phyloP scores from a whole-genome alignment of 1,284 basidiomycete genomes.

The Xerocomus amazonicus region DNA sequence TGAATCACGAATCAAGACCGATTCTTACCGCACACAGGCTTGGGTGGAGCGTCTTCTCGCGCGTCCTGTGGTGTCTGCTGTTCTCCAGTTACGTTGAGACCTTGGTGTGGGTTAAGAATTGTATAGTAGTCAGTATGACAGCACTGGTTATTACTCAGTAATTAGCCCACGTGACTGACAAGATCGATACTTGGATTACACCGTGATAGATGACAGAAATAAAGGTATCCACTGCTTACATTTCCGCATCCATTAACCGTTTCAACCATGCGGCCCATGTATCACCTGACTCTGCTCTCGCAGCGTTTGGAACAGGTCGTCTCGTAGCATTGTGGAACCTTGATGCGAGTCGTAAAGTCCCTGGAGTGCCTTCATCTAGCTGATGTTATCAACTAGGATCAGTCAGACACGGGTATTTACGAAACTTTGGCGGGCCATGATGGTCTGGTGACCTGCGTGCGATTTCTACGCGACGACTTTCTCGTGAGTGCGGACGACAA shows the following conservation, averaged over 20 bases:
- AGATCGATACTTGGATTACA: background rate
- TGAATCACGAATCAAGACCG: background rate
- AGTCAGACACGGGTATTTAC: slow-evolving; percentile 51
- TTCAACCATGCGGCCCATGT: slow-evolving; percentile 63
- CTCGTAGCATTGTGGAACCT: slow-evolving; percentile 79
- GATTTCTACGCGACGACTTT: slow-evolving; percentile 48
- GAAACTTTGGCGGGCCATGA: slow-evolving; percentile 74
- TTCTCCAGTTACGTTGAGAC: slow-evolving; percentile 16
- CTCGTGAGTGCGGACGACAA: slow-evolving; percentile 74
- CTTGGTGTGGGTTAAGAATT: background rate
- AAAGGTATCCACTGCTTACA: slow-evolving; percentile 49
- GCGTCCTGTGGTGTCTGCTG: slow-evolving; percentile 25
- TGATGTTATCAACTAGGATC: slow-evolving; percentile 38
- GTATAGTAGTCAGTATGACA: too few relatives aligned
- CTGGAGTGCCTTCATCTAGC: background rate
- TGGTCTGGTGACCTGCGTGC: slow-evolving; percentile 73
- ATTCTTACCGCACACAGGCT: slow-evolving; percentile 18
- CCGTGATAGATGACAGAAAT: slow-evolving; percentile 13
- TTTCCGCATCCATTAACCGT: slow-evolving; percentile 77
- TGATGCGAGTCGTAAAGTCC: slow-evolving; percentile 37
- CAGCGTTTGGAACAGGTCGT: slow-evolving; percentile 78
- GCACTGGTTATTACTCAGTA: too few relatives aligned
- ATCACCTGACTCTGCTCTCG: slow-evolving; percentile 46
- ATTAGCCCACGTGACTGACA: too few relatives aligned
- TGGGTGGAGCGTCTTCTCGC: slow-evolving; percentile 29